A percentile compares a stretch with the other conserved stretches of the same genome.
These are phyloP conservation scores for Polysphondylium violaceum DNA, from an alignment of 78 protist genomes.

Conservation along the genomic window DNA sequence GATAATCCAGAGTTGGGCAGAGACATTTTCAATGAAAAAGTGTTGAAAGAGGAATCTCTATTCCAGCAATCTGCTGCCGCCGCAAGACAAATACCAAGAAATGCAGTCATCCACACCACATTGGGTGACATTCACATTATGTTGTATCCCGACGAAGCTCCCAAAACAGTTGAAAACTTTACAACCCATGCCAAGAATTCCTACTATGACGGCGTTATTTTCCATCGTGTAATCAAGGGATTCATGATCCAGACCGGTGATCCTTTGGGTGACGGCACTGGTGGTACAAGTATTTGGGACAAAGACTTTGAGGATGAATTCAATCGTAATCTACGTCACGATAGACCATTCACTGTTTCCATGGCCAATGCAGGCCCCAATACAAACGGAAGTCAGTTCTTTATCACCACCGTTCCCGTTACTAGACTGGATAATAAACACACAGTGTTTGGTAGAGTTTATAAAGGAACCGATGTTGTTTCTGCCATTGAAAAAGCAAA, in stretches of 20 bases:
- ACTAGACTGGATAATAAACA: constrained; percentile 97
- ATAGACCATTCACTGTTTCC: constrained; percentile 87
- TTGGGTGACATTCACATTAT: constrained; percentile 91
- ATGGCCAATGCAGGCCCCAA: constrained; percentile 97
- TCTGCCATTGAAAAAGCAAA: constrained; percentile 83
- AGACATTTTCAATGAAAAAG: constrained; percentile 97
- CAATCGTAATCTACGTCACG: constrained; percentile 87
- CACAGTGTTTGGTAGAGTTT: constrained; percentile 97
- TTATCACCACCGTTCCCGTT: constrained; percentile 90
- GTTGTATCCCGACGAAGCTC: constrained; percentile 95
- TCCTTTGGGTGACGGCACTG: constrained; percentile 92
- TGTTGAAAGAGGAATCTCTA: constrained; percentile 88
- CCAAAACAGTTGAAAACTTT: constrained; percentile 98
- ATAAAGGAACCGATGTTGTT: constrained; percentile 92
- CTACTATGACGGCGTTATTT: constrained; percentile 88
- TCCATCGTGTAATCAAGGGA: constrained; percentile 96
- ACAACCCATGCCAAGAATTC: constrained; percentile 90
- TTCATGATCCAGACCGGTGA: constrained; percentile 99
- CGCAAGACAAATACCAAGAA: constrained; percentile 59
- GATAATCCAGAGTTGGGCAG: constrained; percentile 84
- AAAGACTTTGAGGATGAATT: constrained; percentile 97
- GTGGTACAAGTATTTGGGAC: constrained; percentile 93
- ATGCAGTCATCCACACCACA: constrained; percentile 92
- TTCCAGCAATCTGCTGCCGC: constrained; percentile 1
- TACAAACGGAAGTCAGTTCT: constrained; percentile 97